A percentile compares a stretch with the other conserved stretches of the same genome.
phyloP scores from a whole-genome alignment of 2,329 filamentous ascomycete species.

The Fusarium penzigii region DNA sequence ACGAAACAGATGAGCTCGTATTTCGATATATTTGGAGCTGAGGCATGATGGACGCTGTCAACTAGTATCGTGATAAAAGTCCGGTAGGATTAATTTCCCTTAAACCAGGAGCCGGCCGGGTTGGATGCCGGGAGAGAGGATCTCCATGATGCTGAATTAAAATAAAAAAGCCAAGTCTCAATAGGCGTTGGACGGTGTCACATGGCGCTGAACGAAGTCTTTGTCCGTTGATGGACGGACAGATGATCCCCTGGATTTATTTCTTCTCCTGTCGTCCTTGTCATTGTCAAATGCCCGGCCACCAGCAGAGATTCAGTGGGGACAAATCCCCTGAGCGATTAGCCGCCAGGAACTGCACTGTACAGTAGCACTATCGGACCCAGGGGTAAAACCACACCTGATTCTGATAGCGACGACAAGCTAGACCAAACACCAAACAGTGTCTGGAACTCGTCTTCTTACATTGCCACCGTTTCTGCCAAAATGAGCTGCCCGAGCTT shows the following conservation, averaged over 20 bases:
- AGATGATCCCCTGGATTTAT: background rate
- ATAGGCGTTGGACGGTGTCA: background rate
- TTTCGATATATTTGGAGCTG: background rate
- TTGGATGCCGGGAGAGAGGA: background rate
- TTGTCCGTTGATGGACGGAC: background rate
- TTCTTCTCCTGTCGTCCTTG: background rate
- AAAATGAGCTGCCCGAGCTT: background rate
- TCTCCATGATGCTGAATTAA: background rate
- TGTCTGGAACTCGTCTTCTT: background rate
- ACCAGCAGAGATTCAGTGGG: constrained; percentile 25
- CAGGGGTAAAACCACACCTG: background rate
- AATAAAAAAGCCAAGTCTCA: background rate
- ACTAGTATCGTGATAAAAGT: too few species aligned
- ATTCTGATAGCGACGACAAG: background rate
- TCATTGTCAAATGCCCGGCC: too few species aligned
- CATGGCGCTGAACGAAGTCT: background rate
- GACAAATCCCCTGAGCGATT: constrained; percentile 27
- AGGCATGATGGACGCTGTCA: too few species aligned
- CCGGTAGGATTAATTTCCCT: background rate
- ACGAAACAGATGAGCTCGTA: background rate
- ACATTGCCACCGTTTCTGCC: background rate
- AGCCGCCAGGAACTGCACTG: constrained; percentile 12
- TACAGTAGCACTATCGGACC: constrained; percentile 18
- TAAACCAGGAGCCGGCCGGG: too few species aligned
- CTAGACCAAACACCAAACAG: background rate